Evolutionary conservation across 192 early-diverging fungal species (phyloP), one percentile per base, ranked within the genome.

Genomic region (Podochytrium sp.): DNA sequence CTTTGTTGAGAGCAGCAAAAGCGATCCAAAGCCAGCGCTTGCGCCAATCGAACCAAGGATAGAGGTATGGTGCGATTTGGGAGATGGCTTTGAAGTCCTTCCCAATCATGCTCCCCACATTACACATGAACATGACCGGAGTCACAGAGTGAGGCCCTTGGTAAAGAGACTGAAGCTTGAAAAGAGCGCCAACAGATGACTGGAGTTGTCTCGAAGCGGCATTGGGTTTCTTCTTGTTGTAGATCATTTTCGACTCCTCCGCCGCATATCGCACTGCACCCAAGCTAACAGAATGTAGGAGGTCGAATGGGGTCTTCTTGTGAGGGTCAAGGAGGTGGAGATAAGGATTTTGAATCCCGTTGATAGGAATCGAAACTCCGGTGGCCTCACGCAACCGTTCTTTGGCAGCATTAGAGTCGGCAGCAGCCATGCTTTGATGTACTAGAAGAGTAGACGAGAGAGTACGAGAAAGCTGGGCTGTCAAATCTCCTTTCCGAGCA

Each of bases 21-120:
- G 58, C 3, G 37, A 61, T 7, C 58, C 58, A 61, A 38, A 61
- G 58, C 58, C 58, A 61, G 12, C 35, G 29, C 25, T 61, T 61
- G 5, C 18, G 32, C 35, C 33, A 38, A 18, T 1, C 35, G 37
- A 61, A 61, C 58, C 58, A 61, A 29, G 29, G 3, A 38, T 61
- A 61, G 3, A 61, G 37, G 33, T 35, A 61, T 16, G 58, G 29
- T 5, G 33, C 18, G 12, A 61, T 61, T 61, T 61, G 58, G 4
- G 3, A 27, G 37, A 61, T 29, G 0, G 10, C 29, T 61, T 61
- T 61, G 58, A 61, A 61, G 34, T 61, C 58, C 1, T 61, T 61
- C 37, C 10, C 3, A 38, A 29, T 61, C 58, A 61, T 1, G 58
- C 58, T 61, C 18, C 58, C 58, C 7, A 32, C 29, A 23, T 3